Base-by-base conservation (phyloP, 345 rosid genomes). In the Moricandia moricandioides region DNA sequence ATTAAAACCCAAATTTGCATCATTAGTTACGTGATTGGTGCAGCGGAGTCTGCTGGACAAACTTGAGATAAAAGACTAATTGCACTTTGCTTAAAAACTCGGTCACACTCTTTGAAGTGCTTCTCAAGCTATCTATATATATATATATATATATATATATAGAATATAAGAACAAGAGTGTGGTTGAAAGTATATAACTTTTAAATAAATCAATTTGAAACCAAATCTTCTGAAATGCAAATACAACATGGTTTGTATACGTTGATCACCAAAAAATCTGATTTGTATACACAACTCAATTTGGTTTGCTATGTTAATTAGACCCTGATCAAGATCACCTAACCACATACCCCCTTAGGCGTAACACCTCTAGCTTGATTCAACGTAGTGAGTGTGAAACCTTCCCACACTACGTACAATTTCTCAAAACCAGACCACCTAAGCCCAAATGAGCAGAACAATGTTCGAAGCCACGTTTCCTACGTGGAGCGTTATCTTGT, bases 81-180 rank as follows among this genome's bases (percentile, higher is more conserved):
- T 40, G 52, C 82, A 68, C 78, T 78, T 78, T 78, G 74, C 82
- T 78, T 78, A 61, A 73, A 73, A 78, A 61, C 58, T 14, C 74
- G 55, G 78, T 56, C 52, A 78, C 54, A 52, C 71, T 68, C 73
- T 62, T 31, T 72, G 81, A 73, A 78, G 78, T 78, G 78, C 54
- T 73, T 78, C 61, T 67, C 66, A 78, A 72, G 82, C 78, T 78
- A 66, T 51, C 60, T 18, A 13, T 70, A 21, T 51, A 67, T 18
- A 13, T 70, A 21, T 51, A 67, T 18, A 13, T 70, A 21, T 51
- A 67, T 18, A 13, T 70, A 21, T 51, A 67, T 18, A 13, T 70
- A n/a, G 8, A 33, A 64, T 64, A 56, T 1, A 55, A 63, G 35
- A 56, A n/a, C n/a, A n/a, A 56, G 37, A 65, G 62, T 47, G 64